phyloP scores from a whole-genome alignment of 2,329 filamentous ascomycete species.

The Mycocentrospora acerina region DNA sequence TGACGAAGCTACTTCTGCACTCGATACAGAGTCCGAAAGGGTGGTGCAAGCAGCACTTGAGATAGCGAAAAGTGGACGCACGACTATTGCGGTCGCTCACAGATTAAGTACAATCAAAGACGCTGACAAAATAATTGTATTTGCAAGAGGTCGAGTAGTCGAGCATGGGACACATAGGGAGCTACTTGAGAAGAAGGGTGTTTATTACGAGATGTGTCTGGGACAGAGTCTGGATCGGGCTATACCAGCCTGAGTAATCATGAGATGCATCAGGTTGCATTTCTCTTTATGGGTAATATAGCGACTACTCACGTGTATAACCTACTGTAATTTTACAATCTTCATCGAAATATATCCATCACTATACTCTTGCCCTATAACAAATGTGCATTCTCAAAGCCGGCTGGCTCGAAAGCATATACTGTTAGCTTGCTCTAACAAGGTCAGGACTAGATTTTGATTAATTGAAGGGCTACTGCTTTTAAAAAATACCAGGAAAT shows the following conservation, averaged over 20 bases:
- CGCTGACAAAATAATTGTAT: slow-evolving; percentile 90
- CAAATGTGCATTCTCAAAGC: too few species aligned
- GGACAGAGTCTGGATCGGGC: slow-evolving; percentile 7
- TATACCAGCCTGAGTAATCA: slow-evolving; percentile 1
- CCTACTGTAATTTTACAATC: neutral
- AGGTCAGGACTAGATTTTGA: too few species aligned
- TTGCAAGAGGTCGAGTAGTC: slow-evolving; percentile 81
- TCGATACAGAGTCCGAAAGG: slow-evolving; percentile 57
- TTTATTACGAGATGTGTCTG: slow-evolving; percentile 35
- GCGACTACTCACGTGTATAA: neutral
- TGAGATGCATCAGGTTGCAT: neutral
- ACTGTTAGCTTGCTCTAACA: too few species aligned
- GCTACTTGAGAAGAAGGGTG: slow-evolving; percentile 39
- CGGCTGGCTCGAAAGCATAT: too few species aligned
- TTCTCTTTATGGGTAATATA: neutral
- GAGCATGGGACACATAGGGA: slow-evolving; percentile 68
- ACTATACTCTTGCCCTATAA: neutral
- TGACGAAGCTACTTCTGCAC: slow-evolving; percentile 40
- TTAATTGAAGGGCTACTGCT: too few species aligned
- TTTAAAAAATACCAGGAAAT: too few species aligned
- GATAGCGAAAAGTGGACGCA: slow-evolving; percentile 78
- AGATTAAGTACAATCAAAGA: slow-evolving; percentile 90
- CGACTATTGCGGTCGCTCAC: slow-evolving; percentile 94
- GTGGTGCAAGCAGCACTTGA: slow-evolving; percentile 80
- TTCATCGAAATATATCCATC: neutral